Percentiles rank a stretch among this genome's conserved stretches.
These are phyloP conservation scores for Scedosporium dehoogii DNA, from an alignment of 2,329 filamentous ascomycete genomes.

Conservation along the genomic window DNA sequence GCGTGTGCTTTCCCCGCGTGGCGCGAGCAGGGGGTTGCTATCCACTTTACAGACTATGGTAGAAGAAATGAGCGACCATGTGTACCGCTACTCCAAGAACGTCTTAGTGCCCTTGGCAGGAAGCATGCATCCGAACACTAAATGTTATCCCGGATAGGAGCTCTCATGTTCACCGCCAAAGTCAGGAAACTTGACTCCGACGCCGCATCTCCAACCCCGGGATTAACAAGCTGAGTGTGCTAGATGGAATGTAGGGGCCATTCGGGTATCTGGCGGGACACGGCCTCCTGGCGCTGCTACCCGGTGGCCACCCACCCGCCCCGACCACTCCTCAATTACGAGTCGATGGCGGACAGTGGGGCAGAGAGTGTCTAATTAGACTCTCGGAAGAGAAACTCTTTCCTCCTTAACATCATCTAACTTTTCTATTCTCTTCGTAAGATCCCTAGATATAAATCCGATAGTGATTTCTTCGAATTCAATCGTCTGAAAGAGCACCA, in stretches of 20 bases:
- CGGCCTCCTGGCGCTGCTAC: neutral
- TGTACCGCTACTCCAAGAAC: neutral
- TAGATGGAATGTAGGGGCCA: neutral
- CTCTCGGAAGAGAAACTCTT: no score
- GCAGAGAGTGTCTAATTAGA: no score
- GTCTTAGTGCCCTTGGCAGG: neutral
- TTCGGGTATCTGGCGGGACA: neutral
- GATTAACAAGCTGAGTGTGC: neutral
- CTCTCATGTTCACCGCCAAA: neutral
- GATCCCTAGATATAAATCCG: neutral
- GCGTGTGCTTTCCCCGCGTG: no score
- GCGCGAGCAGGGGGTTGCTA: no score
- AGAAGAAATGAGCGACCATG: neutral
- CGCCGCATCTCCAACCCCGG: neutral
- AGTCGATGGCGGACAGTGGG: no score
- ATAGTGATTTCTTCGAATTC: neutral
- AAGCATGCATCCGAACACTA: conserved; percentile 3
- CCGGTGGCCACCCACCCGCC: no score
- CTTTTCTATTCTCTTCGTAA: neutral
- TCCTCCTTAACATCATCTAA: neutral
- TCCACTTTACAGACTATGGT: neutral
- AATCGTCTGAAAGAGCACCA: neutral
- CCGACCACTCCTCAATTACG: no score
- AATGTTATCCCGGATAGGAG: neutral
- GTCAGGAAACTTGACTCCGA: neutral